Conservation (phyloP, 78 protist genomes). For the Thecamonas trahens region DNA sequence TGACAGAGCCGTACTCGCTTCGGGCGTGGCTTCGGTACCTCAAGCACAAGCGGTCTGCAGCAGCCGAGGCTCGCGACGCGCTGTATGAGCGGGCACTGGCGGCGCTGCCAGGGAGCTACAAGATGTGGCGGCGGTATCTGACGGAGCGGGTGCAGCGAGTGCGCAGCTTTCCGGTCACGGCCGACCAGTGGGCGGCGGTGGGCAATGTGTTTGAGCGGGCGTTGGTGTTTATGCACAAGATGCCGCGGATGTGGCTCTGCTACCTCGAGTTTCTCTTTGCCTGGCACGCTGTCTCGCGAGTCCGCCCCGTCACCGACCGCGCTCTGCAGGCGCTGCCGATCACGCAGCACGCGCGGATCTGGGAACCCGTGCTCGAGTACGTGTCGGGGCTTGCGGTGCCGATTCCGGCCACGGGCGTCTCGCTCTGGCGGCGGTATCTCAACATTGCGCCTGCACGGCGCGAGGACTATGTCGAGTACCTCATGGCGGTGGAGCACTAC, state of each 20-base stretch:
- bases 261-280: neutral
- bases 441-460: conserved; percentile 23
- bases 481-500: conserved; percentile 14
- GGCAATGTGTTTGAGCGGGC: conserved; percentile 75
- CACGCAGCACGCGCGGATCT: conserved; percentile 93
- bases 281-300: conserved; percentile 44
- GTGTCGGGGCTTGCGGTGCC: neutral
- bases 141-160: conserved; percentile 13
- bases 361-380: conserved; percentile 40
- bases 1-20: conserved; percentile 41
- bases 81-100: conserved; percentile 84
- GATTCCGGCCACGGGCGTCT: conserved; percentile 75
- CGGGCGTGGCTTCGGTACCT: conserved; percentile 62
- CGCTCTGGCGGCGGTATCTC: conserved; percentile 77
- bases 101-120: conserved; percentile 53
- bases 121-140: conserved; percentile 85
- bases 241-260: neutral
- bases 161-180: conserved; percentile 26
- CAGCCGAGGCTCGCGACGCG: conserved; percentile 22
- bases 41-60: conserved; percentile 33
- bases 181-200: conserved; percentile 53
- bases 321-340: conserved; percentile 94
- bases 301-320: conserved; percentile 84
- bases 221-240: conserved; percentile 83
- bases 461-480: conserved; percentile 87